These are phyloP conservation scores for Phytophthora vignae DNA, from an alignment of 352 stramenopile genomes.

Conservation along the genomic window DNA sequence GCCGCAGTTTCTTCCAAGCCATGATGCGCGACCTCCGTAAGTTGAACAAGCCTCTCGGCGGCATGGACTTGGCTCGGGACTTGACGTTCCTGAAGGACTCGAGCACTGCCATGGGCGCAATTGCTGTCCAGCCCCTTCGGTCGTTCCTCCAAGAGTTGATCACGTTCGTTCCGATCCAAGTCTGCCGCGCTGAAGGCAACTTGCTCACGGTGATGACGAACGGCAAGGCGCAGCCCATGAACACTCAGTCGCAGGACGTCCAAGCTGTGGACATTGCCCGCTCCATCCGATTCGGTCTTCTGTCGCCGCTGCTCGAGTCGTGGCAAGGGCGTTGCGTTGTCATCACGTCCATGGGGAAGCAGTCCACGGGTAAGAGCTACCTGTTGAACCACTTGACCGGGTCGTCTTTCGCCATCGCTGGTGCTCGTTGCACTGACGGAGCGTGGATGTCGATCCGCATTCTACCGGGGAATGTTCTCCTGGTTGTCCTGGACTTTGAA, in stretches of 20 bases:
- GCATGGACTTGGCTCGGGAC: conserved; percentile 41
- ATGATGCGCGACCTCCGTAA: conserved; percentile 62
- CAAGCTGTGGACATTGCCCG: conserved; percentile 62
- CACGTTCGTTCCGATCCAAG: conserved; percentile 81
- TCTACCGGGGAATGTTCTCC: conserved; percentile 46
- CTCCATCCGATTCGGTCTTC: conserved; percentile 49
- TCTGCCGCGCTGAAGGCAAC: conserved; percentile 74
- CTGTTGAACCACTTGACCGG: conserved; percentile 81
- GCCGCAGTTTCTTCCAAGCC: conserved; percentile 34
- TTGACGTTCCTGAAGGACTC: conserved; percentile 25
- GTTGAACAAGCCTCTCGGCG: conserved; percentile 65
- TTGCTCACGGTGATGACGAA: conserved; percentile 64
- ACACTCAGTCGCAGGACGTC: conserved; percentile 22
- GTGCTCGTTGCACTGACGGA: conserved; percentile 48
- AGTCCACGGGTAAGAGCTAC: conserved; percentile 87
- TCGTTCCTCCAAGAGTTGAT: conserved; percentile 45
- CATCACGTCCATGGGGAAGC: conserved; percentile 63
- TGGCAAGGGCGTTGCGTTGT: conserved; percentile 47
- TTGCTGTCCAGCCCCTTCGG: conserved; percentile 10
- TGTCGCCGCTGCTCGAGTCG: conserved; percentile 48
- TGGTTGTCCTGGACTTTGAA: conserved; percentile 85
- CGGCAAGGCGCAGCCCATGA: conserved; percentile 38
- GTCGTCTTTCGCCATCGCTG: conserved; percentile 74
- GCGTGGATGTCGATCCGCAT: conserved; percentile 55
- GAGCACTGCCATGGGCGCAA: not conserved